These are phyloP conservation scores for Tetrahymena malaccensis DNA, from an alignment of 73 alveolate genomes.

Conservation along the genomic window DNA sequence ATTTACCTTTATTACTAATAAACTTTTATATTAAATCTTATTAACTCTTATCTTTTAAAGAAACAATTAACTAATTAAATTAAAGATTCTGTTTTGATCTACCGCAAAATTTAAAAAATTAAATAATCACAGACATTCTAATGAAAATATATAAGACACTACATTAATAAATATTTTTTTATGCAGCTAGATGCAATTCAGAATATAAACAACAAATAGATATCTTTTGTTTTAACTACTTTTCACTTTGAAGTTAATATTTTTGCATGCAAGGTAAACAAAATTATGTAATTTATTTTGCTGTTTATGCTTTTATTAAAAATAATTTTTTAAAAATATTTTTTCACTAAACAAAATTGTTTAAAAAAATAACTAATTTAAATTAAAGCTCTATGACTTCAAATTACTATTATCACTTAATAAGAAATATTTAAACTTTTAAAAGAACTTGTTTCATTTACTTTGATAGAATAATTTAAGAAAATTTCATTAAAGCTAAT, in stretches of 20 bases:
- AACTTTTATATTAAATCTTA: neutral
- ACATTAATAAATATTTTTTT: neutral
- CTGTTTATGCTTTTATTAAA: no score
- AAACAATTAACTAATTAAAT: neutral
- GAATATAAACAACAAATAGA: neutral
- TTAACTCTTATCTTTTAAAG: neutral
- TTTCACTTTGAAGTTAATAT: neutral
- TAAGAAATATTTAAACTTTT: no score
- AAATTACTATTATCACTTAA: no score
- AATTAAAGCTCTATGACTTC: no score
- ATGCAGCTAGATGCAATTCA: neutral
- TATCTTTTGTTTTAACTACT: neutral
- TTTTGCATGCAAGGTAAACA: neutral
- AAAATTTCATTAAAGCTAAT: no score
- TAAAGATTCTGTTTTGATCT: neutral
- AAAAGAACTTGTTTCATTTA: no score
- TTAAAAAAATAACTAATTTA: no score
- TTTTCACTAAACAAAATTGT: no score
- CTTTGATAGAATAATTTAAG: no score
- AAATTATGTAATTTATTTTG: no score
- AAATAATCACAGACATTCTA: neutral
- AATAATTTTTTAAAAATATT: no score
- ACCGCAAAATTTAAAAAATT: neutral
- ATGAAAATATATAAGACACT: neutral
- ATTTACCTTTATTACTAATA: neutral